Percentiles rank a stretch among this genome's conserved stretches.
These are phyloP conservation scores for Candida sakaeoensis DNA, from an alignment of 805 yeast genomes.

Conservation along the genomic window DNA sequence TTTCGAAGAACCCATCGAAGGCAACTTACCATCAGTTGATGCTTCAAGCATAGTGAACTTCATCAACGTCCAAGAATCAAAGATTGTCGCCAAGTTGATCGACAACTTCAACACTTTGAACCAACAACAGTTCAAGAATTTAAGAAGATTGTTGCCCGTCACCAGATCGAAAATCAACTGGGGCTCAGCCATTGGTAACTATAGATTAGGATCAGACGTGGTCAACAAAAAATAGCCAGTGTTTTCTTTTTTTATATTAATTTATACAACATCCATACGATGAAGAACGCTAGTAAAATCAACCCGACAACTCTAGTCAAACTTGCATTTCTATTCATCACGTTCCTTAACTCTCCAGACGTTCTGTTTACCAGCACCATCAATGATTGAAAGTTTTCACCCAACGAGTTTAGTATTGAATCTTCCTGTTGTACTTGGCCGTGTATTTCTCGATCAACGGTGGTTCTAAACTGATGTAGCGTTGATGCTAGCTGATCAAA, in stretches of 20 bases:
- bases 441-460: constrained; percentile 41
- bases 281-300: constrained; percentile 29
- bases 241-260: constrained; percentile 18
- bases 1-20: constrained; percentile 29
- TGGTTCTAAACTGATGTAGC: constrained; percentile 38
- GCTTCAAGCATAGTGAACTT: constrained; percentile 36
- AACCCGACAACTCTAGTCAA: constrained; percentile 35
- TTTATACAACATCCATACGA: constrained; percentile 38
- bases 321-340: constrained; percentile 41
- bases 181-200: constrained; percentile 91
- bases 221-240: constrained; percentile 29
- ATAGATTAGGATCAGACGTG: constrained; percentile 80
- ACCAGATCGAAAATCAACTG: constrained; percentile 90
- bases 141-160: constrained; percentile 88
- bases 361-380: constrained; percentile 38
- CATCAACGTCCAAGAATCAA: constrained; percentile 56
- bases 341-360: constrained; percentile 36
- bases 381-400: constrained; percentile 35
- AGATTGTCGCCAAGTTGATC: constrained; percentile 57
- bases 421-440: constrained; percentile 38
- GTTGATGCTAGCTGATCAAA: constrained; percentile 43
- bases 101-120: constrained; percentile 67
- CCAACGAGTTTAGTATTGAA: constrained; percentile 35
- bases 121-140: constrained; percentile 73
- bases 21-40: constrained; percentile 16